Percentiles rank a stretch among this genome's conserved stretches.
Conservation (phyloP, 2,329 filamentous ascomycete genomes). For the Chaetomiaceae sp. region DNA sequence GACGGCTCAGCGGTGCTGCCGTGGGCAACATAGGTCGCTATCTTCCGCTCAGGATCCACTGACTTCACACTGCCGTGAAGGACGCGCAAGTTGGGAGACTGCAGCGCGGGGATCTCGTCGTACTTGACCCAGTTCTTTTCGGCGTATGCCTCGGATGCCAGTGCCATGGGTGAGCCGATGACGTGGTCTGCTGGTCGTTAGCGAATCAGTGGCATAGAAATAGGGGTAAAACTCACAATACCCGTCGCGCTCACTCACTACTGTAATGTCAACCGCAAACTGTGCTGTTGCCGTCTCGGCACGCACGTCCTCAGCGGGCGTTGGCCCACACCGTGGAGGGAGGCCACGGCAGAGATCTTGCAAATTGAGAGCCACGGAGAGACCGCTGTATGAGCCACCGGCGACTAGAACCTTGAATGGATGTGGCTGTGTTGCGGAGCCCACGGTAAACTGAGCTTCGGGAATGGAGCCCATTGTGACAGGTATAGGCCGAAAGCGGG, state of each 20-base stretch:
- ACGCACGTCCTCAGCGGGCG: constrained; percentile 23
- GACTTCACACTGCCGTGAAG: constrained; percentile 61
- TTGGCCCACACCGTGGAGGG: constrained; percentile 41
- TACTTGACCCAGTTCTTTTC: constrained; percentile 68
- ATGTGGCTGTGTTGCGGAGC: background rate
- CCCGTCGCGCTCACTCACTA: constrained; percentile 78
- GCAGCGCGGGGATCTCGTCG: constrained; percentile 62
- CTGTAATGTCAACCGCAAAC: constrained; percentile 62
- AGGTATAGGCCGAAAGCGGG: no score
- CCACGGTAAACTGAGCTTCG: background rate
- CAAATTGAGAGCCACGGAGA: constrained; percentile 63
- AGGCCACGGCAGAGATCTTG: constrained; percentile 59
- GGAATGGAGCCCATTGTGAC: constrained; percentile 20
- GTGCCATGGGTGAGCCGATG: constrained; percentile 69
- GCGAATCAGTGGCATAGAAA: background rate
- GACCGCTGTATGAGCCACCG: constrained; percentile 69
- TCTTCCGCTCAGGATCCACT: constrained; percentile 57
- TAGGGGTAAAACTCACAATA: constrained; percentile 55
- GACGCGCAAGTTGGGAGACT: constrained; percentile 56
- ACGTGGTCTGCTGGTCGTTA: constrained; percentile 56
- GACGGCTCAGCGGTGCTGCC: constrained; percentile 37
- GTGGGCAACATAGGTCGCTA: constrained; percentile 51
- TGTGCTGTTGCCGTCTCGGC: constrained; percentile 26
- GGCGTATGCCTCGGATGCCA: constrained; percentile 60
- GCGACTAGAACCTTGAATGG: constrained; percentile 59